Percentiles rank a stretch among this genome's conserved stretches.
Evolutionary conservation across 192 early-diverging fungal species (phyloP).

Genomic region (Kappamyces sp.): DNA sequence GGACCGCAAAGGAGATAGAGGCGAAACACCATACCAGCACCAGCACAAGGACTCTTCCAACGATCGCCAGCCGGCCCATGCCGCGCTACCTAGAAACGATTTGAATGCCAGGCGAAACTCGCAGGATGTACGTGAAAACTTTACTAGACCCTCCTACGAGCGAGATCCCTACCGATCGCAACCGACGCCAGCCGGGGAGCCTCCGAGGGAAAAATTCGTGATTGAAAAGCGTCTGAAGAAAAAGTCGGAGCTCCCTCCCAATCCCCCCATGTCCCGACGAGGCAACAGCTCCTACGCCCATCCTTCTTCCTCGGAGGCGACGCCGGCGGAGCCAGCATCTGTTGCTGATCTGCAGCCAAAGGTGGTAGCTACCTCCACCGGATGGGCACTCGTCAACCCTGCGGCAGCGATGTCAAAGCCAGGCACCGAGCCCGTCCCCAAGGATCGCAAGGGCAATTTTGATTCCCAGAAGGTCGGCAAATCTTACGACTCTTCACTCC

Average conservation of each 20-base stretch:
- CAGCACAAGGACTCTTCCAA: too few relatives aligned
- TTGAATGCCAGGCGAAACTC: too few relatives aligned
- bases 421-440: neutral
- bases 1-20: too few relatives aligned
- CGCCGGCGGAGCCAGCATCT: neutral
- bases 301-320: slow-evolving; percentile 1
- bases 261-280: neutral
- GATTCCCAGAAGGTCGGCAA: neutral
- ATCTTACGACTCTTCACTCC: neutral
- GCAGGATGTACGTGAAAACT: too few relatives aligned
- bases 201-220: neutral
- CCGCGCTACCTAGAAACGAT: too few relatives aligned
- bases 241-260: neutral
- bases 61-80: too few relatives aligned
- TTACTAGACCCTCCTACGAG: too few relatives aligned
- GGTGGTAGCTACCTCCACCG: neutral
- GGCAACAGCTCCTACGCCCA: slow-evolving; percentile 4
- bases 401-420: neutral
- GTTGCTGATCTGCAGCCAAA: neutral
- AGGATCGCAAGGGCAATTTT: slow-evolving; percentile 11
- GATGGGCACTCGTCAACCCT: slow-evolving; percentile 9
- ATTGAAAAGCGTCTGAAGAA: slow-evolving; percentile 7
- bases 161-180: too few relatives aligned
- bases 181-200: too few relatives aligned
- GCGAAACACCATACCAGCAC: too few relatives aligned